phyloP scores from a whole-genome alignment of 2,329 filamentous ascomycete genomes.

The Aspergillus sojae region DNA sequence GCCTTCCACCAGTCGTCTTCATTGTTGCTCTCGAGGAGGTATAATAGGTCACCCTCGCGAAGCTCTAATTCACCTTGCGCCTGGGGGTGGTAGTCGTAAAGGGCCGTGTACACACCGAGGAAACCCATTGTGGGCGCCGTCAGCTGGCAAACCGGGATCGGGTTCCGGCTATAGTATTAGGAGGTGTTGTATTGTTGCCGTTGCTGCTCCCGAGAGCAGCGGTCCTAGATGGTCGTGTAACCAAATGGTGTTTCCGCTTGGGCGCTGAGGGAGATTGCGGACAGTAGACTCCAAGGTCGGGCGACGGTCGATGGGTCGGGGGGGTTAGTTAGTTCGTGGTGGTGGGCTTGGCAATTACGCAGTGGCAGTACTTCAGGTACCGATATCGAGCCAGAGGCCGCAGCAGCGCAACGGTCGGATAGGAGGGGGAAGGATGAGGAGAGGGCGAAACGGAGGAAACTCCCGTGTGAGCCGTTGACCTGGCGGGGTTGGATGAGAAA shows the following conservation, averaged over 20 bases:
- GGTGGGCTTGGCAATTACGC: constrained; percentile 9
- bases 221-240: constrained; percentile 6
- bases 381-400: background rate
- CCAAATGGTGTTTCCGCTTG: background rate
- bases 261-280: background rate
- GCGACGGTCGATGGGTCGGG: constrained; percentile 20
- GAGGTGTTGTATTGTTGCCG: background rate
- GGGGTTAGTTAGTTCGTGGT: constrained; percentile 9
- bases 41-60: constrained; percentile 83
- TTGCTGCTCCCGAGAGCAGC: constrained; percentile 1
- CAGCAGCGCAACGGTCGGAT: background rate
- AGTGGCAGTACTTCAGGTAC: constrained; percentile 4
- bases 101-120: constrained; percentile 82
- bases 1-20: constrained; percentile 94
- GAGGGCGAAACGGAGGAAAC: background rate
- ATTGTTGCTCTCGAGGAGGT: constrained; percentile 78
- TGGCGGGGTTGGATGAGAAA: background rate
- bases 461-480: background rate
- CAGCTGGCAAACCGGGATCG: constrained; percentile 13
- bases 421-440: background rate
- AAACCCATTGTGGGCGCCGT: constrained; percentile 71
- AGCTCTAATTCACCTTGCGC: constrained; percentile 83
- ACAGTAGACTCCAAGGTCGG: constrained; percentile 16
- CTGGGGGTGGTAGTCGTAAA: constrained; percentile 92
- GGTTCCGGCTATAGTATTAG: constrained; percentile 6